Evolutionary conservation across 495 filamentous ascomycete genomes (phyloP).

Genomic region (Podospora anserina): DNA sequence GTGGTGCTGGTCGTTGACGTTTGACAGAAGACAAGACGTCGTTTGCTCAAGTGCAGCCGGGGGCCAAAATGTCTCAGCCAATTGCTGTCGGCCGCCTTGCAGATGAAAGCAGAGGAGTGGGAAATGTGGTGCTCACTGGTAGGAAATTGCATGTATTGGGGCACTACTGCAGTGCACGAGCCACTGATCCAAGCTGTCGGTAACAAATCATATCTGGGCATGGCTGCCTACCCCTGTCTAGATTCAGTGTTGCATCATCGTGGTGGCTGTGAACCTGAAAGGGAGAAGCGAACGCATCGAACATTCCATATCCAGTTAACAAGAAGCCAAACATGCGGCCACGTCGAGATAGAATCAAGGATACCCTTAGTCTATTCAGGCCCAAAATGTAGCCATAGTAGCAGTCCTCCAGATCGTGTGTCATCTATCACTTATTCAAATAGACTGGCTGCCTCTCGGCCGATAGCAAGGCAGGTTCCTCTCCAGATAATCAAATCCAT

Average conservation of each 20-base stretch:
- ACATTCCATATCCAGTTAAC: not conserved
- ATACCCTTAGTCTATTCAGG: not conserved
- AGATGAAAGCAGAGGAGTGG: not conserved
- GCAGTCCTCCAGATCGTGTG: not conserved
- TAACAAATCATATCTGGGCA: not conserved
- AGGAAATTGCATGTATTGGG: not conserved
- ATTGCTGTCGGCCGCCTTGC: not conserved
- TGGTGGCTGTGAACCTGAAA: not conserved
- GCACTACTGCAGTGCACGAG: not conserved
- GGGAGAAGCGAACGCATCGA: not conserved
- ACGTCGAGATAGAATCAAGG: not conserved
- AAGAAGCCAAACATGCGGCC: not conserved
- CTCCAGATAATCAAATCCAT: not conserved
- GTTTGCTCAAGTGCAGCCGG: not conserved
- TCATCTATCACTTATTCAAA: not conserved
- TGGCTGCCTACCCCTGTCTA: not conserved
- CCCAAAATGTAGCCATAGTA: not conserved
- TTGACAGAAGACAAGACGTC: not conserved
- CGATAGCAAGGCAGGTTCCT: not conserved
- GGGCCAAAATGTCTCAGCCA: not conserved
- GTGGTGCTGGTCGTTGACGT: not conserved
- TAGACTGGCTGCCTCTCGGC: not conserved
- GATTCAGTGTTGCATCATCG: not conserved
- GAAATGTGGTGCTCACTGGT: not conserved
- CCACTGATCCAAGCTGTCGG: not conserved